Percentiles rank a stretch among this genome's conserved stretches.
Evolutionary conservation across 78 protist species (phyloP).

Genomic region (Dictyostelium capitatum): DNA sequence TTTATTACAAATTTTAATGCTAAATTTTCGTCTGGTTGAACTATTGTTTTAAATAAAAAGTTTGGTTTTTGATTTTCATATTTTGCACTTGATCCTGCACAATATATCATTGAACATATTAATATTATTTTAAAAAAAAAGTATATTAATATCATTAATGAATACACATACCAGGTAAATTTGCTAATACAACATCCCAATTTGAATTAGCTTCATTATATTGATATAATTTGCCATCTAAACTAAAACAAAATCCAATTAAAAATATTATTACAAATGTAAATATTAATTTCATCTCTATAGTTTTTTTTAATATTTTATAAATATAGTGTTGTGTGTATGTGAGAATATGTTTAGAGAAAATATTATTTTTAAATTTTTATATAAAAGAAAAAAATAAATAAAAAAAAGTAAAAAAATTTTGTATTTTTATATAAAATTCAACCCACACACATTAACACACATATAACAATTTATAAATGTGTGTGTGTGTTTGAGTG

Average conservation of each 20-base stretch:
- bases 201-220: not conserved
- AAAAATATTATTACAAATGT: not conserved
- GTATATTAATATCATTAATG: no score
- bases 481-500: no score
- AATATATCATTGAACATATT: no score
- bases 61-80: slow-evolving; percentile 12
- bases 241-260: not conserved
- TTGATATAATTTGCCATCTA: not conserved
- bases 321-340: not conserved
- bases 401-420: slow-evolving; percentile 22
- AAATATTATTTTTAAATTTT: no score
- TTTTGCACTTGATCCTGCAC: not conserved
- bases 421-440: no score
- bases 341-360: no score
- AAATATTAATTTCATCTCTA: not conserved
- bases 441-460: not conserved
- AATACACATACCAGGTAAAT: not conserved
- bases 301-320: not conserved
- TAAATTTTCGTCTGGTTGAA: not conserved
- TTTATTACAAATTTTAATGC: not conserved
- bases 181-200: not conserved
- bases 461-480: not conserved
- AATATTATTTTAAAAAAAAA: no score
- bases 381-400: not conserved
- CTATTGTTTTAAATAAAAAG: not conserved